Evolutionary conservation across 192 early-diverging fungal genomes (phyloP).

Genomic region (Entomortierella chlamydospora): DNA sequence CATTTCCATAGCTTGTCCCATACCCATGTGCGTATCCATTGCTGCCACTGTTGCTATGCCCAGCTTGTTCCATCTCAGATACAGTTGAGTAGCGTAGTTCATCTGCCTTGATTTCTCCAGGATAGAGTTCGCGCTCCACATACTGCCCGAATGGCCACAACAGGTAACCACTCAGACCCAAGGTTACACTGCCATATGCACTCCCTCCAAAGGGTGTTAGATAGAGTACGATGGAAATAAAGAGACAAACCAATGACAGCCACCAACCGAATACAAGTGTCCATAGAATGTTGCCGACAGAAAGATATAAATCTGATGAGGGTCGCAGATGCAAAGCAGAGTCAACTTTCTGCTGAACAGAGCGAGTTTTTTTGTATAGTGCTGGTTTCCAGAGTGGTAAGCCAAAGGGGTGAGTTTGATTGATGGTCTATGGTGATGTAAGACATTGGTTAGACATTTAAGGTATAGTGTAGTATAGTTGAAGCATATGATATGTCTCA

Average conservation of each 20-base stretch:
- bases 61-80: slow-evolving; percentile 7
- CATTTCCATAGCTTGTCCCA: slow-evolving; percentile 8
- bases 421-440: slow-evolving; percentile 68
- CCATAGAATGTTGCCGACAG: slow-evolving; percentile 92
- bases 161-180: slow-evolving; percentile 87
- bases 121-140: slow-evolving; percentile 71
- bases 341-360: slow-evolving; percentile 83
- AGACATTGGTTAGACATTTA: no score
- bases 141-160: slow-evolving; percentile 98
- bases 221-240: slow-evolving; percentile 70
- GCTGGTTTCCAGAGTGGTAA: slow-evolving; percentile 97
- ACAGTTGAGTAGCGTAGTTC: slow-evolving; percentile 4
- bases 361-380: slow-evolving; percentile 94
- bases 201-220: slow-evolving; percentile 66
- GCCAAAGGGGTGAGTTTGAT: slow-evolving; percentile 91
- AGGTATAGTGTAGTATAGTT: no score
- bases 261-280: slow-evolving; percentile 91
- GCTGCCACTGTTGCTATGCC: slow-evolving; percentile 3
- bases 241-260: slow-evolving; percentile 74
- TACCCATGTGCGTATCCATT: slow-evolving; percentile 2
- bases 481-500: no score
- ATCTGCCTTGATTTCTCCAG: slow-evolving; percentile 19
- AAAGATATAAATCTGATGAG: slow-evolving; percentile 74
- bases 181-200: slow-evolving; percentile 72
- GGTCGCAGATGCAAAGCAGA: slow-evolving; percentile 83